Evolutionary conservation across 2,329 filamentous ascomycete genomes (phyloP), one percentile per base, ranked within the genome.

Genomic region (Bipolaris zeicola): DNA sequence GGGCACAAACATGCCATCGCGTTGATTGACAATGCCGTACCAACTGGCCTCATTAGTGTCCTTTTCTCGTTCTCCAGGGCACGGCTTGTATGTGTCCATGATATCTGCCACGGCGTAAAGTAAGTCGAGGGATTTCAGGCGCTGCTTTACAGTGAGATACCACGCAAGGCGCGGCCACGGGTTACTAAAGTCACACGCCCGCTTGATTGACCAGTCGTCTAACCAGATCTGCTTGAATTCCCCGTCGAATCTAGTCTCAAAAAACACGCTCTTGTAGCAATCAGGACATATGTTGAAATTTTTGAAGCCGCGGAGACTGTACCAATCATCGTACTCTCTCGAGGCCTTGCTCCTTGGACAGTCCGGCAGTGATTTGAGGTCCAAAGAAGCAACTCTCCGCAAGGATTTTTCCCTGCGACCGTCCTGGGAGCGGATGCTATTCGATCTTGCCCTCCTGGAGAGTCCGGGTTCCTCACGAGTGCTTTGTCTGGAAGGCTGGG

Each of bases 101-200:
- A 91, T 83, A 8, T 84, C 82, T 5, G 89, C 87, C 33, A 96
- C 81, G 36, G 85, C 83, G 56, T 89, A 85, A 28, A 97, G 81
- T 5, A 96, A 77, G 11, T 85, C 83, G 38, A 95, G 78, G 62
- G 91, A 87, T 3, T 83, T 80, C 16, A 85, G 80, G 11, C 85
- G 78, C 63, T 91, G 85, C 74, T 92, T 92, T 50, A 90, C 79
- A 2, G 88, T 93, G 60, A 96, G 82, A 3, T 93, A 82, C 86
- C 90, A 96, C 0, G 92, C 92, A 37, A 96, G 86, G 26, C 91
- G 87, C 66, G 91, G 89, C 91, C 92, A 97, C 0, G 89, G 85
- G 11, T 86, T 83, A 28, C 90, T 91, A 75, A 97, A 91, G 62
- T 92, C 89, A 77, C 94, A 98, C 43, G 83, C 81, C 6, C 90